Evolutionary conservation across 2,329 filamentous ascomycete species (phyloP), one percentile per base, ranked within the genome.

Genomic region (Penicillium vulpinum): DNA sequence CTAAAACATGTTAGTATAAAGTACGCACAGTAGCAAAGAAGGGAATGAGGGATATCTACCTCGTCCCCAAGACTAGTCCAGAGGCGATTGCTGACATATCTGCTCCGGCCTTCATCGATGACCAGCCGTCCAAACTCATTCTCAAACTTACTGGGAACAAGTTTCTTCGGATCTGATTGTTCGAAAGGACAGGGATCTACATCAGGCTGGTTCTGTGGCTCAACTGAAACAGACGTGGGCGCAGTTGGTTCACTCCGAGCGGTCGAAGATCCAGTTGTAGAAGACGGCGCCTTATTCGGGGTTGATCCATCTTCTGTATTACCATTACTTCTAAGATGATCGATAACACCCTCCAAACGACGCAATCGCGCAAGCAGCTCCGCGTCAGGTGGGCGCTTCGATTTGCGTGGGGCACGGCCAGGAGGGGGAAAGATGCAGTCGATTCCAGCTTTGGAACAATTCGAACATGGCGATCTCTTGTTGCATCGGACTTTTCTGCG

Each of bases 371-470:
- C 81, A 53, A 87, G 70, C 21, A 87, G 72, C 68, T 87, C 85
- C n/a, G 79, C 80, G 67, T 87, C 84, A 4, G 78, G 78, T 2
- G 81, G 77, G 57, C 86, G 85, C 56, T 81, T 80, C 55, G 79
- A 75, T 68, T 84, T 85, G 51, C 85, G 76, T 22, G 84, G 84
- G 5, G 85, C 84, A 56, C 85, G 76, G 4, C 84, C 85, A 3
- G 85, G 84, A 3, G 81, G 79, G 3, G 85, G 85, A 64, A 85
- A 88, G n/a, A 86, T 65, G 67, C 85, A 88, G 56, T 86, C 83
- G 59, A 84, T 83, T 45, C 81, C 75, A 0, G 76, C 75, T 66
- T 75, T 79, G 46, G 70, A 63, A 58, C 79, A 81, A 59, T 81
- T 80, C 33, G 76, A 77, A 62, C 79, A 81, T 26, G 78, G 78